Conservation (phyloP, 1,139 yeast genomes). For the Taiozyma onychis region DNA sequence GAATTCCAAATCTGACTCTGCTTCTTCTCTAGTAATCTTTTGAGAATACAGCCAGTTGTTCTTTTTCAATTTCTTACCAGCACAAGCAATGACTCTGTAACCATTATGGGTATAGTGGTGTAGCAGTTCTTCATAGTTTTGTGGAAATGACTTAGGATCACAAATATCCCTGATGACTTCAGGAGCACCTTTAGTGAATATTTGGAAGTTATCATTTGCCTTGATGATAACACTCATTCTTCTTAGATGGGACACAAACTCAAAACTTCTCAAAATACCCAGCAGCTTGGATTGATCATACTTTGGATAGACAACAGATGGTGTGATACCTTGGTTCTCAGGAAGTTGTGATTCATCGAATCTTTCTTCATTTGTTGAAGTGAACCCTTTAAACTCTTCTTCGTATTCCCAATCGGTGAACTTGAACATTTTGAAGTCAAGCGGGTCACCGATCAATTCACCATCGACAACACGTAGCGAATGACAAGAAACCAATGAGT, state of each 20-base stretch:
- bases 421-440: constrained; percentile 89
- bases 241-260: constrained; percentile 77
- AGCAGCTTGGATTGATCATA: constrained; percentile 29
- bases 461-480: constrained; percentile 75
- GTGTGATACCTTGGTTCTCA: constrained; percentile 36
- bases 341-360: constrained; percentile 33
- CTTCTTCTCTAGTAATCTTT: constrained; percentile 49
- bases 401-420: constrained; percentile 73
- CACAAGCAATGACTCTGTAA: constrained; percentile 92
- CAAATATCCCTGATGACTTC: constrained; percentile 88
- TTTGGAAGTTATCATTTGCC: constrained; percentile 33
- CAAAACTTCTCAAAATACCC: constrained; percentile 67
- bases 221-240: constrained; percentile 83
- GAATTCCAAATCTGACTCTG: constrained; percentile 65
- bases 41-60: constrained; percentile 37
- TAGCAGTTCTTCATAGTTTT: constrained; percentile 64
- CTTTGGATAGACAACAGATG: constrained; percentile 43
- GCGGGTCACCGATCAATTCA: constrained; percentile 86
- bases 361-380: constrained; percentile 29
- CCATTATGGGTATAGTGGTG: constrained; percentile 90
- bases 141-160: constrained; percentile 61
- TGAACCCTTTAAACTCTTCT: constrained; percentile 50
- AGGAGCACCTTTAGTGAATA: constrained; percentile 94
- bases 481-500: constrained; percentile 80
- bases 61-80: constrained; percentile 49